phyloP scores from a whole-genome alignment of 257 asterid genomes.

The Osmanthus fragrans region DNA sequence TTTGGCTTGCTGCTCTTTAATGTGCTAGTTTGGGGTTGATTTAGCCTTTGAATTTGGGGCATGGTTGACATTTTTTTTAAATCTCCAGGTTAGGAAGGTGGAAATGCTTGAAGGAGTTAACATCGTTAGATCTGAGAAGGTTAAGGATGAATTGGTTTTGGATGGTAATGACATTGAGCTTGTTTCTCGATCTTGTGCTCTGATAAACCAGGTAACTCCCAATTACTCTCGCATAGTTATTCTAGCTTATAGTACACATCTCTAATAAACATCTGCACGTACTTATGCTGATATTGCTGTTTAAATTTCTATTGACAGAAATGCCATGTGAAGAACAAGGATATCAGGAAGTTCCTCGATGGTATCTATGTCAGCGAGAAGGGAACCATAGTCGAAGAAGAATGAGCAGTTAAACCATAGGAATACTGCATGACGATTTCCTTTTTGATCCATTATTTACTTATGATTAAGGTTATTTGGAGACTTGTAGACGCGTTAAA shows the following conservation, averaged over 20 bases:
- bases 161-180: constrained; percentile 86
- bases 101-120: constrained; percentile 85
- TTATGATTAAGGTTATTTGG: constrained; percentile 9
- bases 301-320: constrained; percentile 46
- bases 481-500: neutral
- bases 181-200: constrained; percentile 71
- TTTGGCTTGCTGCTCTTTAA: neutral
- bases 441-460: neutral
- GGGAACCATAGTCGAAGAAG: constrained; percentile 65
- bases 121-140: constrained; percentile 75
- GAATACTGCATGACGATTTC: neutral
- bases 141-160: constrained; percentile 75
- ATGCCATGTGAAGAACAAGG: constrained; percentile 96
- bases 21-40: neutral
- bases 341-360: constrained; percentile 81
- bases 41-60: neutral
- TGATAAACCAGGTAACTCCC: constrained; percentile 67
- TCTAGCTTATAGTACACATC: neutral
- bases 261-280: too few species aligned
- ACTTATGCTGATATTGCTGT: neutral
- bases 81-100: constrained; percentile 69
- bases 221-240: neutral
- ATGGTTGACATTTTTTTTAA: neutral
- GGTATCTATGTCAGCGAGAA: constrained; percentile 91
- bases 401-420: constrained; percentile 20